Conservation (phyloP, 441 rosid genomes). For the Melastoma candidum region DNA sequence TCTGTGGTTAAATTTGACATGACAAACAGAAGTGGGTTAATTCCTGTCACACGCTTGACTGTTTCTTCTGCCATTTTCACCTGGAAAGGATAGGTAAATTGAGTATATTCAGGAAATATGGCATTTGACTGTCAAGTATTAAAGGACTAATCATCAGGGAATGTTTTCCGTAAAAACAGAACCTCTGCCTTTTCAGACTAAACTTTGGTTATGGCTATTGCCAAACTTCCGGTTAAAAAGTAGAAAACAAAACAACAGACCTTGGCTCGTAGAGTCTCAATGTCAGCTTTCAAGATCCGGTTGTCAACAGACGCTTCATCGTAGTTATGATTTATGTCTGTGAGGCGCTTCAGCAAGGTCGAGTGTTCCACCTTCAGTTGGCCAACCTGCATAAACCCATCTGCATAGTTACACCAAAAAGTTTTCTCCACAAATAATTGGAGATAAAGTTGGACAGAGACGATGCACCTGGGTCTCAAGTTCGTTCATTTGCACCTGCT, state of each 20-base stretch:
- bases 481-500: constrained; percentile 79
- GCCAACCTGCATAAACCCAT: constrained; percentile 45
- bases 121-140: not conserved
- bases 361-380: constrained; percentile 75
- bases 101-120: constrained; percentile 1
- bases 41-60: constrained; percentile 75
- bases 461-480: constrained; percentile 73
- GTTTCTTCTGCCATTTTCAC: constrained; percentile 99
- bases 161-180: constrained; percentile 4
- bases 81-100: constrained; percentile 25
- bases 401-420: constrained; percentile 1
- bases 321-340: constrained; percentile 63
- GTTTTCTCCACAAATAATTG: constrained; percentile 3
- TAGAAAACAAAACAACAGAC: constrained; percentile 22
- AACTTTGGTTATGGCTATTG: constrained; percentile 3
- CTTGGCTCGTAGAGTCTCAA: constrained; percentile 88
- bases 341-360: constrained; percentile 53
- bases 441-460: not conserved
- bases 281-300: constrained; percentile 89
- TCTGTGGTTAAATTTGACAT: constrained; percentile 49
- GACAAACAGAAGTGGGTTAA: constrained; percentile 59
- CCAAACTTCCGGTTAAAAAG: not conserved
- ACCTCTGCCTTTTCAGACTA: not conserved
- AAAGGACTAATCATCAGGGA: not conserved
- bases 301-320: constrained; percentile 78